Percentiles rank a stretch among this genome's conserved stretches.
These are phyloP conservation scores for Pythium insidiosum DNA, from an alignment of 352 stramenopile species.

Conservation along the genomic window DNA sequence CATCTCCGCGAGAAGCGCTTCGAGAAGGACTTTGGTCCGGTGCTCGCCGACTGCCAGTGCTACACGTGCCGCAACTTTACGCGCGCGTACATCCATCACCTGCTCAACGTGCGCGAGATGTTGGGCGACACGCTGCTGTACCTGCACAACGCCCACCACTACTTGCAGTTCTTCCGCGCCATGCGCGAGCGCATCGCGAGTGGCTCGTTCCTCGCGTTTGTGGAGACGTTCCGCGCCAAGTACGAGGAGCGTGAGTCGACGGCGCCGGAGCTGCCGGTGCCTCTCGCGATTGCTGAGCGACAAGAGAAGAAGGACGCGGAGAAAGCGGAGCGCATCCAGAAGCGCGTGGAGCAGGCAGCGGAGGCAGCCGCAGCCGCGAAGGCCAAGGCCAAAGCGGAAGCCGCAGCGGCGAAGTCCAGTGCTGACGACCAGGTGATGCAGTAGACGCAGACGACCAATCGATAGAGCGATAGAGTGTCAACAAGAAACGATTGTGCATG, in stretches of 20 bases:
- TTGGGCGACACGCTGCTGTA: slow-evolving; percentile 89
- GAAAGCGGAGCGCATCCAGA: slow-evolving; percentile 19
- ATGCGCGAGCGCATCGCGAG: slow-evolving; percentile 41
- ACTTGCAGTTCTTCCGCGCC: slow-evolving; percentile 58
- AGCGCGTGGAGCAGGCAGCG: slow-evolving; percentile 12
- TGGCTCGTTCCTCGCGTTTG: slow-evolving; percentile 33
- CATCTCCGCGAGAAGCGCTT: slow-evolving; percentile 62
- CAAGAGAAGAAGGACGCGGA: slow-evolving; percentile 44
- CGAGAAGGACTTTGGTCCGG: slow-evolving; percentile 47
- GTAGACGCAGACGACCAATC: not conserved
- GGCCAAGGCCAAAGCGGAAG: slow-evolving; percentile 8
- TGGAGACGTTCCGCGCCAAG: slow-evolving; percentile 24
- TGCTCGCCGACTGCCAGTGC: slow-evolving; percentile 59
- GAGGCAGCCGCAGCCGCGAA: slow-evolving; percentile 10
- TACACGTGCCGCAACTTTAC: slow-evolving; percentile 71
- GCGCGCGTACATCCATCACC: slow-evolving; percentile 88
- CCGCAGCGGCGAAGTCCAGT: not conserved
- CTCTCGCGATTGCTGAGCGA: slow-evolving; percentile 42
- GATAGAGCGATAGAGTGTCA: not conserved
- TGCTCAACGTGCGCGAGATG: slow-evolving; percentile 91
- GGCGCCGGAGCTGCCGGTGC: slow-evolving; percentile 34
- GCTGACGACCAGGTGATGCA: not conserved
- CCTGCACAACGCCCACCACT: slow-evolving; percentile 78
- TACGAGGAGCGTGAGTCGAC: slow-evolving; percentile 40
- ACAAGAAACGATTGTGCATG: not conserved